Evolutionary conservation across 768 basidiomycete species (phyloP).

Genomic region (Neoboletus subvelutipes): DNA sequence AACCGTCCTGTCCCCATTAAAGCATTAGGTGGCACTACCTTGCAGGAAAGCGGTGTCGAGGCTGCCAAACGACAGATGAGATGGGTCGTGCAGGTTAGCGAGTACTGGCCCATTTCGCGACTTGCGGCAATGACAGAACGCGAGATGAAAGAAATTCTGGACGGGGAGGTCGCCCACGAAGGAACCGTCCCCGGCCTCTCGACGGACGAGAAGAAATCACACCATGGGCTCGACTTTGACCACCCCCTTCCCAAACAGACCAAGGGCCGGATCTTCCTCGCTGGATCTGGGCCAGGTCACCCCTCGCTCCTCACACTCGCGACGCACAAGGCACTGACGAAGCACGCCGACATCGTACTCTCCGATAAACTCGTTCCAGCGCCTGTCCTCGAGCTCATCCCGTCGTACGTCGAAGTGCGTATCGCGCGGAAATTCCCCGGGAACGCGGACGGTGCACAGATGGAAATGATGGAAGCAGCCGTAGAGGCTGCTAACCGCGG

Average conservation of each 20-base stretch:
- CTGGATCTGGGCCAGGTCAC: slow-evolving; percentile 95
- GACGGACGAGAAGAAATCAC: slow-evolving; percentile 38
- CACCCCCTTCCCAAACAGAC: slow-evolving; percentile 15
- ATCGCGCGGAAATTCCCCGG: slow-evolving; percentile 98
- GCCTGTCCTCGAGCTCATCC: slow-evolving; percentile 83
- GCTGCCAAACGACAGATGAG: slow-evolving; percentile 68
- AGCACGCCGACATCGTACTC: slow-evolving; percentile 81
- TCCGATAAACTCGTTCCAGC: slow-evolving; percentile 96
- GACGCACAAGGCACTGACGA: slow-evolving; percentile 76
- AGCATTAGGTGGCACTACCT: background rate
- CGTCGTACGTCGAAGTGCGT: slow-evolving; percentile 64
- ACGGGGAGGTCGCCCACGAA: slow-evolving; percentile 31
- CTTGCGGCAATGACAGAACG: slow-evolving; percentile 64
- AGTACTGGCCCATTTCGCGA: slow-evolving; percentile 87
- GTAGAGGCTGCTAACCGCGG: slow-evolving; percentile 79
- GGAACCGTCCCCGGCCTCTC: slow-evolving; percentile 14
- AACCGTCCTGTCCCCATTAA: slow-evolving; percentile 63
- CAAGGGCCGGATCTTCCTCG: slow-evolving; percentile 77
- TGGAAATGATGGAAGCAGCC: slow-evolving; percentile 92
- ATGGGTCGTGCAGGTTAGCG: slow-evolving; percentile 95
- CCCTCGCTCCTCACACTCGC: slow-evolving; percentile 89
- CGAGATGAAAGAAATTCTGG: slow-evolving; percentile 68
- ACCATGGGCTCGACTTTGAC: slow-evolving; percentile 25
- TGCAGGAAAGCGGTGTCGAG: slow-evolving; percentile 43
- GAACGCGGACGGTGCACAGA: slow-evolving; percentile 92